Percentiles rank a stretch among this genome's conserved stretches.
Conservation (phyloP, 129 eudicot species). For the Helichrysum umbraculigerum region DNA sequence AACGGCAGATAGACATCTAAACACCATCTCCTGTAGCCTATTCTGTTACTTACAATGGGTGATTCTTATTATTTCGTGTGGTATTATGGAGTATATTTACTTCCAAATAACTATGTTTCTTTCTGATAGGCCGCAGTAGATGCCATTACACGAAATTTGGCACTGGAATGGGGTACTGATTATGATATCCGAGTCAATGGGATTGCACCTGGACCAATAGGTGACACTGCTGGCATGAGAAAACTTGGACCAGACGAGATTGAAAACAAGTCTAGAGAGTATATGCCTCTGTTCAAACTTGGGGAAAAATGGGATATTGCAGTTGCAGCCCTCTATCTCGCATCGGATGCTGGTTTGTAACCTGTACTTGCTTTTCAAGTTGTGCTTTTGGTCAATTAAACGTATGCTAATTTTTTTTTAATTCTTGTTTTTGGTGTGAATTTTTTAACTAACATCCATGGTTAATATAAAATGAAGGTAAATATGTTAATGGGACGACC, state of each 20-base stretch:
- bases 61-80: background rate
- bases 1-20: too few relatives aligned
- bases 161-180: slow-evolving; percentile 97
- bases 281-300: slow-evolving; percentile 65
- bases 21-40: background rate
- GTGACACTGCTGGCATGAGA: slow-evolving; percentile 80
- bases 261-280: slow-evolving; percentile 36
- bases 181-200: slow-evolving; percentile 95
- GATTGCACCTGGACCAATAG: slow-evolving; percentile 96
- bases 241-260: slow-evolving; percentile 84
- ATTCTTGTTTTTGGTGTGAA: background rate
- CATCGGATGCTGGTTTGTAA: slow-evolving; percentile 82
- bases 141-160: slow-evolving; percentile 85
- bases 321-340: slow-evolving; percentile 87
- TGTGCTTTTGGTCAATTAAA: background rate
- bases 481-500: slow-evolving; percentile 75
- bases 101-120: background rate
- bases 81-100: background rate
- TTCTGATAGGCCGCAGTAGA: slow-evolving; percentile 82
- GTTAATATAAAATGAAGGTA: slow-evolving; percentile 47
- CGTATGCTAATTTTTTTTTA: background rate
- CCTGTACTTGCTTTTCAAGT: background rate
- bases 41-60: background rate
- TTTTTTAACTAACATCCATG: background rate
- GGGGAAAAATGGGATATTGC: slow-evolving; percentile 99